A percentile compares a stretch with the other conserved stretches of the same genome.
Evolutionary conservation across 768 basidiomycete genomes (phyloP).

Genomic region (Boletellus ananiceps): DNA sequence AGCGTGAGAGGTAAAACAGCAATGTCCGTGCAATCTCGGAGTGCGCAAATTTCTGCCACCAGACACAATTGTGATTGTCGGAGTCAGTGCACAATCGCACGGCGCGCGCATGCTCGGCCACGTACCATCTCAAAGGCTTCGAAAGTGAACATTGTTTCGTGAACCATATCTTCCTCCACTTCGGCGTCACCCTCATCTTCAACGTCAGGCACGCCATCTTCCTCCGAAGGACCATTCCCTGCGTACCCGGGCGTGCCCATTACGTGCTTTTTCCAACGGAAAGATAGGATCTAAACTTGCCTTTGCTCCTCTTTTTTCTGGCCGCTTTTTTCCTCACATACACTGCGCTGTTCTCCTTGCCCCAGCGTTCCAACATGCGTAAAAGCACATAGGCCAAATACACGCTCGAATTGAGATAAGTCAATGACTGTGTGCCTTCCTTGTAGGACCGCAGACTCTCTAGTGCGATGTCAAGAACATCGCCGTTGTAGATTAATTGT

Average conservation of each 20-base stretch:
- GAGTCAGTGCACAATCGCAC: slow-evolving; percentile 15
- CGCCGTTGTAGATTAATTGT: slow-evolving; percentile 93
- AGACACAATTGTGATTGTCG: slow-evolving; percentile 17
- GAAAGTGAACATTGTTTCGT: slow-evolving; percentile 89
- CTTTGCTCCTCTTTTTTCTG: slow-evolving; percentile 48
- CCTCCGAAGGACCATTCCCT: slow-evolving; percentile 43
- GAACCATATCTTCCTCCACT: slow-evolving; percentile 59
- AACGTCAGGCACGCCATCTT: slow-evolving; percentile 63
- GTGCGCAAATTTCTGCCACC: slow-evolving; percentile 78
- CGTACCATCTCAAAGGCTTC: slow-evolving; percentile 84
- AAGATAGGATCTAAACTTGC: slow-evolving; percentile 35
- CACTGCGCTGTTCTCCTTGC: slow-evolving; percentile 61
- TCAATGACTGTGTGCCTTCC: slow-evolving; percentile 69
- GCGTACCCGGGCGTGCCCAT: slow-evolving; percentile 7
- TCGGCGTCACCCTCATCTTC: slow-evolving; percentile 59
- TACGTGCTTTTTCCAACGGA: slow-evolving; percentile 12
- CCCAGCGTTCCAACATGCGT: slow-evolving; percentile 85
- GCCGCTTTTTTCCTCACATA: slow-evolving; percentile 66
- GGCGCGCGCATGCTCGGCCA: slow-evolving; percentile 19
- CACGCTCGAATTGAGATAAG: slow-evolving; percentile 85
- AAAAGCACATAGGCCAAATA: slow-evolving; percentile 82
- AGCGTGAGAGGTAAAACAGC: slow-evolving; percentile 75
- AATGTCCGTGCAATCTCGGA: slow-evolving; percentile 83
- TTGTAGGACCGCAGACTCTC: slow-evolving; percentile 76
- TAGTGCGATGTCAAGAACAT: slow-evolving; percentile 84